Conservation (phyloP, 768 basidiomycete species). For the Suillus americanus region DNA sequence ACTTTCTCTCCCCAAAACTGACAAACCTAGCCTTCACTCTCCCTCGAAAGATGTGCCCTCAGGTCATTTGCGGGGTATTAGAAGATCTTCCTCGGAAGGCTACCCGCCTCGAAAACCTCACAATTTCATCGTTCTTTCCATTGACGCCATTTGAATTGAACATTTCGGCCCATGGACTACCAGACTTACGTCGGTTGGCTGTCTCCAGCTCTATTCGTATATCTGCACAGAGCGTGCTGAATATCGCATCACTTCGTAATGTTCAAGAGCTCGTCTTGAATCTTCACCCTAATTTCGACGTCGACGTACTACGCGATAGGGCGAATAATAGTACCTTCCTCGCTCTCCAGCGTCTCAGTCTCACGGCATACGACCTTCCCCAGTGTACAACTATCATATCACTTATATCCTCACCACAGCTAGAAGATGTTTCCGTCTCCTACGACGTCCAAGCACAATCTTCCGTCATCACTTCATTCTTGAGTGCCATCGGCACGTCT, state of each 20-base stretch:
- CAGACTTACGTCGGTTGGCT: constrained; percentile 21
- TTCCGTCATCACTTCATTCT: constrained; percentile 21
- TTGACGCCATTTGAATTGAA: constrained; percentile 16
- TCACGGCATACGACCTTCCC: constrained; percentile 24
- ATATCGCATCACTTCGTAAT: constrained; percentile 21
- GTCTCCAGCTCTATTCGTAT: constrained; percentile 25
- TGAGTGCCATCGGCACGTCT: constrained; percentile 12
- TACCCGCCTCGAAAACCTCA: constrained; percentile 16
- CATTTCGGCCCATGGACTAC: constrained; percentile 18
- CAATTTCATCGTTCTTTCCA: constrained; percentile 20
- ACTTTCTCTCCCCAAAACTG: constrained; percentile 22
- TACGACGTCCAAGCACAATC: constrained; percentile 28
- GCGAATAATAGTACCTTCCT: constrained; percentile 18
- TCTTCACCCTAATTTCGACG: constrained; percentile 19
- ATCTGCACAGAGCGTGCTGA: constrained; percentile 21
- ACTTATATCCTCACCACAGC: constrained; percentile 22
- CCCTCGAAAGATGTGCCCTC: constrained; percentile 19
- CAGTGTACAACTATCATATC: constrained; percentile 28
- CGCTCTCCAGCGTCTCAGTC: constrained; percentile 21
- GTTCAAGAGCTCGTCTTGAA: constrained; percentile 24
- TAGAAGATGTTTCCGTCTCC: constrained; percentile 22
- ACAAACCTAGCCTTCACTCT: constrained; percentile 23
- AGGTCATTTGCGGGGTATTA: constrained; percentile 22
- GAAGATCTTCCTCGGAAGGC: constrained; percentile 24
- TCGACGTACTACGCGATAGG: constrained; percentile 12